Conservation (phyloP, 2,329 filamentous ascomycete genomes). For the Furcasterigmium furcatum region DNA sequence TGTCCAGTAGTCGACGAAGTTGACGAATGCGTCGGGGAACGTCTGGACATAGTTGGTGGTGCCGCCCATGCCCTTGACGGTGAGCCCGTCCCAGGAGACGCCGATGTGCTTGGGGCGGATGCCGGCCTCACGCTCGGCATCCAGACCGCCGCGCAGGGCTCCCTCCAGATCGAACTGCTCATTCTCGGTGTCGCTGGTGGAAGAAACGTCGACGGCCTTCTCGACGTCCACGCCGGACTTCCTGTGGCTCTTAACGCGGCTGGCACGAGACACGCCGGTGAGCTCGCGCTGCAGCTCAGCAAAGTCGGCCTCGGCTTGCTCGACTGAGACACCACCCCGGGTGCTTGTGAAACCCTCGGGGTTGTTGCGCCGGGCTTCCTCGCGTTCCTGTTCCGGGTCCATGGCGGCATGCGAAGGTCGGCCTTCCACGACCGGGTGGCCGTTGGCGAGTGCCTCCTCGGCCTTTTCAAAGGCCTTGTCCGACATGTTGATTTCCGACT, state of each 20-base stretch:
- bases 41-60: conserved; percentile 70
- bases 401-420: conserved; percentile 21
- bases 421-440: conserved; percentile 19
- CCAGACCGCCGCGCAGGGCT: conserved; percentile 67
- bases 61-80: conserved; percentile 73
- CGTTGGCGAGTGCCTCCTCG: conserved; percentile 22
- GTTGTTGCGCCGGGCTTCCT: conserved; percentile 40
- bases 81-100: conserved; percentile 74
- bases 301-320: conserved; percentile 68
- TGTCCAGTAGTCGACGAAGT: conserved; percentile 72
- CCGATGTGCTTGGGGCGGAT: conserved; percentile 80
- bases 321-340: conserved; percentile 56
- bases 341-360: conserved; percentile 42
- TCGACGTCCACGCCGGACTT: conserved; percentile 48
- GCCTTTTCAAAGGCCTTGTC: conserved; percentile 22
- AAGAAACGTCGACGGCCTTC: conserved; percentile 39
- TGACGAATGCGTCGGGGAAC: conserved; percentile 73
- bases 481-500: conserved; percentile 17
- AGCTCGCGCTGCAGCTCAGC: conserved; percentile 62
- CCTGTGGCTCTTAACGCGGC: conserved; percentile 32
- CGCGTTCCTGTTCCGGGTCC: conserved; percentile 17
- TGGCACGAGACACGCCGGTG: conserved; percentile 52
- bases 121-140: conserved; percentile 70
- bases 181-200: conserved; percentile 40
- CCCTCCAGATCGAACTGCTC: conserved; percentile 73